These are phyloP conservation scores for Sclerotinia glacialis DNA, from an alignment of 2,329 filamentous ascomycete genomes.

Conservation along the genomic window DNA sequence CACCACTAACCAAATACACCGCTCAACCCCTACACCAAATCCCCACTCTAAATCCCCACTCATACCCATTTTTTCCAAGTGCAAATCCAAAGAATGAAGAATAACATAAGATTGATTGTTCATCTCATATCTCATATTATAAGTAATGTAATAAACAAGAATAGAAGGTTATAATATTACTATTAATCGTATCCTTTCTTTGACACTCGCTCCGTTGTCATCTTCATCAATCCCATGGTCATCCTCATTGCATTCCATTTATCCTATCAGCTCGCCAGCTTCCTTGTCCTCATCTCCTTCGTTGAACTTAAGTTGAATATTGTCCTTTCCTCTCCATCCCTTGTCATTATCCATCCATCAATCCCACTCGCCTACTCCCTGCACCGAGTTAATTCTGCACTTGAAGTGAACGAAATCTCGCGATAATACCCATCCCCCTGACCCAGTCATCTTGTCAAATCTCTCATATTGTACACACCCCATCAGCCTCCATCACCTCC, in stretches of 20 bases:
- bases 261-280: background rate
- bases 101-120: too few relatives aligned
- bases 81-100: too few relatives aligned
- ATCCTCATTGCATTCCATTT: background rate
- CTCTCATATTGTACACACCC: background rate
- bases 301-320: background rate
- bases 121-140: background rate
- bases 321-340: background rate
- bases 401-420: background rate
- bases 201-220: too few relatives aligned
- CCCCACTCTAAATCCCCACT: too few relatives aligned
- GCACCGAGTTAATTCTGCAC: background rate
- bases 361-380: background rate
- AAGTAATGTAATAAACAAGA: background rate
- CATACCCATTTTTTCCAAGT: too few relatives aligned
- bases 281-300: background rate
- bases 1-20: too few relatives aligned
- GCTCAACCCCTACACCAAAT: too few relatives aligned
- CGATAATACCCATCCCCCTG: background rate
- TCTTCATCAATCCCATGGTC: background rate
- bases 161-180: background rate
- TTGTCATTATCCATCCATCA: background rate
- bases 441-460: background rate
- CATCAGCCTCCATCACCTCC: background rate
- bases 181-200: slow-evolving; percentile 5